A percentile compares a stretch with the other conserved stretches of the same genome.
These are phyloP conservation scores for Penicillium steckii DNA, from an alignment of 495 filamentous ascomycete genomes.

Conservation along the genomic window DNA sequence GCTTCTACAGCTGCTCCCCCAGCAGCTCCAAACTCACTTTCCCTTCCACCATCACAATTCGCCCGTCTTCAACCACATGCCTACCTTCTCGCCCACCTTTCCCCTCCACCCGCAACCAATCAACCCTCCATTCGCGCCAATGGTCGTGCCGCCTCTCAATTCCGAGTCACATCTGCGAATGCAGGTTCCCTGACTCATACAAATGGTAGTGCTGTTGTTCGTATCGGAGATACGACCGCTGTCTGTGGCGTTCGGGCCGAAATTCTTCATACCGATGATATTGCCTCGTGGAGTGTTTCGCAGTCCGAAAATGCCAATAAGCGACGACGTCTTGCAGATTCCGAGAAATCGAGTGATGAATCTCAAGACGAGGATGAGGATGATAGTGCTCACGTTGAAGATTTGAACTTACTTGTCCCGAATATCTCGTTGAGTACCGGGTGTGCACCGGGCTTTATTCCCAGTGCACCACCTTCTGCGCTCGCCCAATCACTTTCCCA, in stretches of 20 bases:
- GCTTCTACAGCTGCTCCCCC: conserved; percentile 23
- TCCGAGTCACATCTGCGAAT: conserved; percentile 70
- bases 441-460: conserved; percentile 79
- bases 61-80: conserved; percentile 85
- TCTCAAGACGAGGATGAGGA: conserved; percentile 31
- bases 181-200: conserved; percentile 80
- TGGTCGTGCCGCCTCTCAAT: conserved; percentile 66
- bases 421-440: conserved; percentile 90
- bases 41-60: conserved; percentile 78
- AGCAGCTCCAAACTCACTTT: conserved; percentile 48
- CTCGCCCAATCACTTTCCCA: conserved; percentile 82
- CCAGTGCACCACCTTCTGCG: conserved; percentile 74
- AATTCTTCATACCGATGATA: conserved; percentile 68
- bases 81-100: conserved; percentile 85
- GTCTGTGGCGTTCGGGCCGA: conserved; percentile 90
- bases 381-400: conserved; percentile 55
- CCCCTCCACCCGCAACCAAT: conserved; percentile 52
- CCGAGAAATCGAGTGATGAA: conserved; percentile 10
- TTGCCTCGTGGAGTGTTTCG: conserved; percentile 60
- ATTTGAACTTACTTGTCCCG: conserved; percentile 77
- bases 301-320: conserved; percentile 25
- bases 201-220: conserved; percentile 83
- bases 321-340: conserved; percentile 29
- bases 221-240: conserved; percentile 83
- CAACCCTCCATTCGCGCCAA: conserved; percentile 70